A percentile compares a stretch with the other conserved stretches of the same genome.
phyloP scores from a whole-genome alignment of 768 basidiomycete species.

The Lentinula sp. region DNA sequence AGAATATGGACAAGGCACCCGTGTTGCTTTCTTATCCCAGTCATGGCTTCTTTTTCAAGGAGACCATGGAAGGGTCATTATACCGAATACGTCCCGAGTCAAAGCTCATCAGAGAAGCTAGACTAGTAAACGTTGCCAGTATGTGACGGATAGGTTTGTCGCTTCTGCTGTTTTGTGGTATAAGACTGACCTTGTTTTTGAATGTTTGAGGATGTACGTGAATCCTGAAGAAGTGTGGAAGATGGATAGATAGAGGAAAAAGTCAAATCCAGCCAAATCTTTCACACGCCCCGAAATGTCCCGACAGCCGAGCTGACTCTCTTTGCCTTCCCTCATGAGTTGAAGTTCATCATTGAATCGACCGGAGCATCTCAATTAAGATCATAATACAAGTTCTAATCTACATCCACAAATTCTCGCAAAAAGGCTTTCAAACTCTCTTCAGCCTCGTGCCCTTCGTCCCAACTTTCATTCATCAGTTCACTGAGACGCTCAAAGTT shows the following conservation, averaged over 20 bases:
- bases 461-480: not conserved
- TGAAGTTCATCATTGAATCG: too few relatives aligned
- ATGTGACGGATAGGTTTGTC: not conserved
- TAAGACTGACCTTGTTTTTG: not conserved
- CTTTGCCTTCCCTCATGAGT: too few relatives aligned
- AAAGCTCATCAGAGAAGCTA: not conserved
- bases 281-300: too few relatives aligned
- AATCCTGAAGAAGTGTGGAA: too few relatives aligned
- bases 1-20: not conserved
- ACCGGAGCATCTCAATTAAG: too few relatives aligned
- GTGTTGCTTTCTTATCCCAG: not conserved
- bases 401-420: not conserved
- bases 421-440: constrained; percentile 1
- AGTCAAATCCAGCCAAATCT: too few relatives aligned
- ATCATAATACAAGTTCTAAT: too few relatives aligned
- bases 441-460: not conserved
- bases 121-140: not conserved
- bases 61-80: not conserved
- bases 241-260: too few relatives aligned
- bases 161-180: not conserved
- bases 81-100: not conserved
- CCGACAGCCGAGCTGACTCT: too few relatives aligned
- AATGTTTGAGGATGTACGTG: not conserved
- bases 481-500: not conserved
- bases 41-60: not conserved